phyloP scores from a whole-genome alignment of 1,284 basidiomycete species.

The Cutaneotrichosporon sp. region DNA sequence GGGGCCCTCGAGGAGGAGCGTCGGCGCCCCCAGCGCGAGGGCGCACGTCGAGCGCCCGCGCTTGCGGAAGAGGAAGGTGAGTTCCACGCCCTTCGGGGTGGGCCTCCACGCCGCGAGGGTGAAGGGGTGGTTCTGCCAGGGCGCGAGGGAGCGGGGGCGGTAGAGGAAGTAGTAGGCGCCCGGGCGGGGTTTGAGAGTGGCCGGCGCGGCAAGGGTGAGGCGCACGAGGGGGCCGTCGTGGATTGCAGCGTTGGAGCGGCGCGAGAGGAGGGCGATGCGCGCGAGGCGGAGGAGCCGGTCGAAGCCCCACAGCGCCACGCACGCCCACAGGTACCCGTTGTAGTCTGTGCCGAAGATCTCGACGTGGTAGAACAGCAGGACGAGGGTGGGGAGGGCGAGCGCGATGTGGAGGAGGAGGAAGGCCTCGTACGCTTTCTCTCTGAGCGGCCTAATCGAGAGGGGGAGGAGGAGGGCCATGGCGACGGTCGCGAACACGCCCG shows the following conservation, averaged over 20 bases:
- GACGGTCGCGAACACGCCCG: conserved; percentile 21
- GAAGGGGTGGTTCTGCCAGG: conserved; percentile 42
- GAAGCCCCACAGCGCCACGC: conserved; percentile 32
- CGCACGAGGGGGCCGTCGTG: too few species aligned
- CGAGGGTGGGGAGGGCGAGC: conserved; percentile 27
- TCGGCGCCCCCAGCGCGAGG: background rate
- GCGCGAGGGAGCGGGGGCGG: conserved; percentile 27
- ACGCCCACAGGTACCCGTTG: conserved; percentile 24
- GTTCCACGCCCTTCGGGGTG: background rate
- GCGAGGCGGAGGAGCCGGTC: conserved; percentile 33
- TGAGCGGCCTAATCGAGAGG: conserved; percentile 22
- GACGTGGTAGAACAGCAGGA: conserved; percentile 33
- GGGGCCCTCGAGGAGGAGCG: conserved; percentile 39
- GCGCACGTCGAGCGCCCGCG: background rate
- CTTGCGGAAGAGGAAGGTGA: conserved; percentile 27
- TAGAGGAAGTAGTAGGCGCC: conserved; percentile 40
- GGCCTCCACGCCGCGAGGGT: conserved; percentile 29
- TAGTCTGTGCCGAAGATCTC: conserved; percentile 27
- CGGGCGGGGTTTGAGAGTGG: conserved; percentile 24
- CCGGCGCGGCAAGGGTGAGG: conserved; percentile 13
- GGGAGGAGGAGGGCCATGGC: conserved; percentile 27
- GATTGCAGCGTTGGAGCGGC: background rate
- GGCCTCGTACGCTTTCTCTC: conserved; percentile 27
- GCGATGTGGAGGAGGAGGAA: conserved; percentile 38
- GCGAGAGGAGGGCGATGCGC: conserved; percentile 29